A percentile compares a stretch with the other conserved stretches of the same genome.
Conservation (phyloP, 306 rosid species). For the Cucurbita ficifolia region DNA sequence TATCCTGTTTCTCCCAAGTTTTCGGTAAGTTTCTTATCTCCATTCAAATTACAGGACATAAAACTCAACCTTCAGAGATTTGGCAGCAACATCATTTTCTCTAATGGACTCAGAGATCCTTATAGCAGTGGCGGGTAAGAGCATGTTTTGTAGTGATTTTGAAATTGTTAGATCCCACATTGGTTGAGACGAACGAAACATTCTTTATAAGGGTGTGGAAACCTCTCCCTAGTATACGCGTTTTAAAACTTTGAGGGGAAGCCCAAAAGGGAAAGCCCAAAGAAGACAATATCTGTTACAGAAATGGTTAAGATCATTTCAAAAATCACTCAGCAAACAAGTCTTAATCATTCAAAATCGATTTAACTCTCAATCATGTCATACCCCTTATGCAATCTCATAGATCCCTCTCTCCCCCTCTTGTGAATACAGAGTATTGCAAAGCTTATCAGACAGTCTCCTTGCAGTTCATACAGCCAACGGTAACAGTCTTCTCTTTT, state of each 20-base stretch:
- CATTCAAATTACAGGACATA: slow-evolving; percentile 27
- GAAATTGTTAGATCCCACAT: too few species aligned
- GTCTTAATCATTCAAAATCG: neutral
- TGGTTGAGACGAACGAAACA: too few species aligned
- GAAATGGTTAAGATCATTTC: too few species aligned
- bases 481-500: neutral
- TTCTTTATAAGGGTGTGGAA: too few species aligned
- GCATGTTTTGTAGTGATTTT: neutral
- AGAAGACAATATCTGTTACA: too few species aligned
- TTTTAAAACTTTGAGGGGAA: too few species aligned
- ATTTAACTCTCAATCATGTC: neutral
- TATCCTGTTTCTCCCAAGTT: neutral
- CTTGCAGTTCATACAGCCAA: slow-evolving; percentile 3
- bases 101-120: slow-evolving; percentile 59
- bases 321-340: neutral
- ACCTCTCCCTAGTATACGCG: too few species aligned
- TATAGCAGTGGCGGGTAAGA: slow-evolving; percentile 46
- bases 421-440: neutral
- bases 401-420: neutral
- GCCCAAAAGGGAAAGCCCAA: too few species aligned
- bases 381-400: too few species aligned
- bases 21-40: neutral
- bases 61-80: slow-evolving; percentile 34
- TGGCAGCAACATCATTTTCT: slow-evolving; percentile 61
- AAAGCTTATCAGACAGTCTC: neutral